phyloP scores from a whole-genome alignment of 345 rosid genomes.

The Bretschneidera sinensis region DNA sequence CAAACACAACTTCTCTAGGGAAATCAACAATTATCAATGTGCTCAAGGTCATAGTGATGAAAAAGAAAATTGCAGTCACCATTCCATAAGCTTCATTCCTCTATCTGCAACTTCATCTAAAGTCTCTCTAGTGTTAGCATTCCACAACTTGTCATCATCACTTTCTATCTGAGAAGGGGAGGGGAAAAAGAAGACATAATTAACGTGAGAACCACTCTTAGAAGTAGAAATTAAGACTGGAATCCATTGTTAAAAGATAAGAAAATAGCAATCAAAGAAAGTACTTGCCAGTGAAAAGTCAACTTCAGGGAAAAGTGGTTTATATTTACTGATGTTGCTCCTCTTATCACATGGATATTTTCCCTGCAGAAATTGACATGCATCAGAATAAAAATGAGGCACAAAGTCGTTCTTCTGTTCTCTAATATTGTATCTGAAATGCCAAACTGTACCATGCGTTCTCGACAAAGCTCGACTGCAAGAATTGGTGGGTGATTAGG shows the following conservation, averaged over 20 bases:
- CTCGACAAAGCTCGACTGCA: constrained; percentile 76
- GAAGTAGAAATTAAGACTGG: too few species aligned
- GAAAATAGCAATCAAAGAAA: background rate
- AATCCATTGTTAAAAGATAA: too few species aligned
- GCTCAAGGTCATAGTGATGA: background rate
- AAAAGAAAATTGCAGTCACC: constrained; percentile 30
- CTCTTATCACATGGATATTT: constrained; percentile 68
- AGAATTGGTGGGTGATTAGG: constrained; percentile 43
- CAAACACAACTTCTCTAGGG: too few species aligned
- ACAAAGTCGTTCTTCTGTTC: too few species aligned
- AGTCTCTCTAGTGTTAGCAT: constrained; percentile 39
- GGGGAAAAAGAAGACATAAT: too few species aligned
- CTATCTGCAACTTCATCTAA: constrained; percentile 51
- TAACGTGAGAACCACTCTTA: too few species aligned
- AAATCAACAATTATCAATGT: too few species aligned
- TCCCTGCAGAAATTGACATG: constrained; percentile 36
- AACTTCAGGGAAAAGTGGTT: constrained; percentile 43
- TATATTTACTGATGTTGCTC: constrained; percentile 35
- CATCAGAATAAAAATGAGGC: too few species aligned
- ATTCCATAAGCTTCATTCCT: constrained; percentile 48
- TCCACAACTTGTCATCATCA: constrained; percentile 67
- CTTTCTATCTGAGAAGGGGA: constrained; percentile 57
- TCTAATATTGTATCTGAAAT: too few species aligned
- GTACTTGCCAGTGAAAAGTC: constrained; percentile 56
- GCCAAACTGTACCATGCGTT: constrained; percentile 55